A percentile compares a stretch with the other conserved stretches of the same genome.
These are phyloP conservation scores for Hypomyces perniciosus DNA, from an alignment of 2,329 filamentous ascomycete genomes.

Conservation along the genomic window DNA sequence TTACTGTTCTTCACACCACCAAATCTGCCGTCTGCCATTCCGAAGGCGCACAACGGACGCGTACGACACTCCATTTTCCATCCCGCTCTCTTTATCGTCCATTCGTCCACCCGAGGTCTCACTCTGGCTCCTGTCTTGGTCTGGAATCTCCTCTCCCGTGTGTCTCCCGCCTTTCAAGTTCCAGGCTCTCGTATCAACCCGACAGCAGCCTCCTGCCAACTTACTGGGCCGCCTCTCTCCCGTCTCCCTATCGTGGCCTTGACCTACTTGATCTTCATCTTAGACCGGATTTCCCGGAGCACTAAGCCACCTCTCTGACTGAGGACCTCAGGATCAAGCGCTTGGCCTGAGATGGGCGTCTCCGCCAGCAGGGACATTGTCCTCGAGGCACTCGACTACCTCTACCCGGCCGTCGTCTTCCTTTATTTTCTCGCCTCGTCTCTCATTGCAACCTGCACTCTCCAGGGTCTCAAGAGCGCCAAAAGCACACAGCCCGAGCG, in stretches of 20 bases:
- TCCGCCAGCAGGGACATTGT: constrained; percentile 17
- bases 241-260: neutral
- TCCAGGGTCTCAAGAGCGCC: constrained; percentile 38
- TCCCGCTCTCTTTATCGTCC: too few relatives aligned
- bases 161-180: too few relatives aligned
- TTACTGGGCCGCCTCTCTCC: neutral
- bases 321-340: neutral
- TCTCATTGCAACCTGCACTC: constrained; percentile 45
- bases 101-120: too few relatives aligned
- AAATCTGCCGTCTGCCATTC: too few relatives aligned
- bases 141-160: too few relatives aligned
- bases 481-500: constrained; percentile 12
- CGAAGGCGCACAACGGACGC: too few relatives aligned
- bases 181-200: too few relatives aligned
- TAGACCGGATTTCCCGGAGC: neutral
- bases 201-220: too few relatives aligned
- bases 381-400: constrained; percentile 48
- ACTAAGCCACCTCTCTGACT: neutral
- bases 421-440: constrained; percentile 50
- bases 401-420: constrained; percentile 52
- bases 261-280: too few relatives aligned
- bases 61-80: too few relatives aligned
- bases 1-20: too few relatives aligned
- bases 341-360: constrained; percentile 11
- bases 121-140: too few relatives aligned